phyloP scores from a whole-genome alignment of 345 rosid species.

The Angophora floribunda region DNA sequence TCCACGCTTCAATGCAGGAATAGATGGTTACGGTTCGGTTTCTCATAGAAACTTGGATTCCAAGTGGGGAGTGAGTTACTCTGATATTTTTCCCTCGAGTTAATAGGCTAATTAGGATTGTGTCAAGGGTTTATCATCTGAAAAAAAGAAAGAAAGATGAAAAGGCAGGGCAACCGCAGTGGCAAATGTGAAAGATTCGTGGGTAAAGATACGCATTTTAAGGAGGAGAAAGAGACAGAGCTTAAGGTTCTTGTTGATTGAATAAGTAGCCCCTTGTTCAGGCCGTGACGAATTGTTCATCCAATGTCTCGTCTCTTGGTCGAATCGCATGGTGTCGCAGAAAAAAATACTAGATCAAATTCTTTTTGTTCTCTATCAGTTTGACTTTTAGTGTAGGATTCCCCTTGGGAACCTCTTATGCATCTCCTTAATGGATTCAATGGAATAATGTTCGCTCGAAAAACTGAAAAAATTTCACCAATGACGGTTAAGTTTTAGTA shows the following conservation, averaged over 20 bases:
- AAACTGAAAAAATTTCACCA: not conserved
- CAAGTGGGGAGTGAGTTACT: not conserved
- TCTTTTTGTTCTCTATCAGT: not conserved
- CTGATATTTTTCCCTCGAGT: not conserved
- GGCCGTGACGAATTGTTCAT: not conserved
- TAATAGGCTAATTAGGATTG: not conserved
- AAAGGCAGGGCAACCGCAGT: not conserved
- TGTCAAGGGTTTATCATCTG: not conserved
- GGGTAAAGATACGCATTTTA: not conserved
- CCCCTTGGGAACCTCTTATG: not conserved
- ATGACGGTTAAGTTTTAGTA: not conserved
- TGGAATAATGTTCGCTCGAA: not conserved
- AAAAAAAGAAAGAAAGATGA: too few species aligned
- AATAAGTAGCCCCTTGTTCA: not conserved
- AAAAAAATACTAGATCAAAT: not conserved
- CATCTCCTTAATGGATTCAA: not conserved
- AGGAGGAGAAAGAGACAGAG: not conserved
- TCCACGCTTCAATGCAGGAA: fast-evolving
- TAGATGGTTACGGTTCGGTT: not conserved
- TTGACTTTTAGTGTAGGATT: not conserved
- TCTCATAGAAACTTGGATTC: not conserved
- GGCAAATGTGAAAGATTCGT: not conserved
- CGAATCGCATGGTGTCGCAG: not conserved
- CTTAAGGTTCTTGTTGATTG: not conserved
- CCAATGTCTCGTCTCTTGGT: not conserved